Evolutionary conservation across 345 rosid genomes (phyloP), one percentile per base, ranked within the genome.

Genomic region (Syzygium aromaticum): DNA sequence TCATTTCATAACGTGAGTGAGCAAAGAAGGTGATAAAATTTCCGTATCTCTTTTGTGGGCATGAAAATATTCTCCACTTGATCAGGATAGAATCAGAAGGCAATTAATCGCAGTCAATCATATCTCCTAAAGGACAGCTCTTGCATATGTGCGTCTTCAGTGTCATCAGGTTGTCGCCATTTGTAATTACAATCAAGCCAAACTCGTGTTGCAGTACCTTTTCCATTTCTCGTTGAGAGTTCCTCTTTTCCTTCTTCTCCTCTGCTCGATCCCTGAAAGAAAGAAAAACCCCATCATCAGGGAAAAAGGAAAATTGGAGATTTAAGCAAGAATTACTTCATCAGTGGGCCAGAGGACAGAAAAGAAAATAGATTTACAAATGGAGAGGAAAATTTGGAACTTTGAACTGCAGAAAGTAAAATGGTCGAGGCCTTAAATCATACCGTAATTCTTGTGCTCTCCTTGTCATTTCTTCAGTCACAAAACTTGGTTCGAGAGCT

Each of bases 361-460:
- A 19, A 33, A 73, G 82, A 67, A 1, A 30, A 11, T 30, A 67
- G 12, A 67, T 30, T 67, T 11, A 17, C 46, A 30, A 30, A 30
- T 17, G 46, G 78, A 38, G 82, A 38, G 49, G 82, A 23, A 87
- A 54, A 54, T 23, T 85, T 22, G 30, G 51, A 51, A 28, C 56
- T 19, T 84, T 56, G 73, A 78, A 54, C 56, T 17, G 77, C 14
- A 67, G 23, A 33, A 14, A 21, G 16, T 15, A 25, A 43, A 28
- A 43, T 11, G n/a, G 40, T 57, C 86, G 88, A 64, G 54, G 46
- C 61, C 61, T 51, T 30, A 86, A 84, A 27, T 78, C 89, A 84
- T 87, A 97, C 98, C 91, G 91, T 84, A 93, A 86, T 87, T 94
- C 96, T 54, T 92, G 92, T 61, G 90, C 92, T 89, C 93, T 92